Percentiles rank a stretch among this genome's conserved stretches.
These are phyloP conservation scores for Dioscorea alata DNA, from an alignment of 106 monocot genomes.

Conservation along the genomic window DNA sequence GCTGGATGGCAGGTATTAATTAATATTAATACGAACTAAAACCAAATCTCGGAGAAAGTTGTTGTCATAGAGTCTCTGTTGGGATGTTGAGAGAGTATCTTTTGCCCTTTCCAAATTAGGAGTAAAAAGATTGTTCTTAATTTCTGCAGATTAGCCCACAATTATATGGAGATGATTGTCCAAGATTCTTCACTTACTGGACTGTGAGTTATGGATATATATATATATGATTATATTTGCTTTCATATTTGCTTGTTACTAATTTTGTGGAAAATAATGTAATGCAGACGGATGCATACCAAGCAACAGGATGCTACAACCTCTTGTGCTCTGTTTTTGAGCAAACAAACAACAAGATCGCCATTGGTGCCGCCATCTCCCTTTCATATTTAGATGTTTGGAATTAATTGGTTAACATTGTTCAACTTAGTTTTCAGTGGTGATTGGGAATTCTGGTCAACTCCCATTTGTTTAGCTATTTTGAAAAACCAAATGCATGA, in stretches of 20 bases:
- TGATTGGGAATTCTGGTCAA: too few relatives aligned
- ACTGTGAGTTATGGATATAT: slow-evolving; percentile 43
- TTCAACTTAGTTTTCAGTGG: too few relatives aligned
- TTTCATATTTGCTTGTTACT: background rate
- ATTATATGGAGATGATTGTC: slow-evolving; percentile 71
- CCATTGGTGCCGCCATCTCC: slow-evolving; percentile 80
- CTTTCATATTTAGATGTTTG: too few relatives aligned
- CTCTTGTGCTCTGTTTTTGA: slow-evolving; percentile 81
- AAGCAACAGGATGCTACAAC: slow-evolving; percentile 84
- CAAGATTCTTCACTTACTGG: slow-evolving; percentile 99
- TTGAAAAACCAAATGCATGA: too few relatives aligned
- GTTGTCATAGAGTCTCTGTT: too few relatives aligned
- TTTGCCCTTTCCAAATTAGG: too few relatives aligned
- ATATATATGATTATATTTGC: background rate
- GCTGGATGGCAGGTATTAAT: slow-evolving; percentile 82
- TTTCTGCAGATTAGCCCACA: slow-evolving; percentile 76
- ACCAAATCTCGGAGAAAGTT: too few relatives aligned
- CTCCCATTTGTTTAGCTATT: too few relatives aligned
- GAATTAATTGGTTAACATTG: too few relatives aligned
- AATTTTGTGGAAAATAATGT: background rate
- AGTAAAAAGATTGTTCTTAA: too few relatives aligned
- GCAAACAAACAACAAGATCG: slow-evolving; percentile 69
- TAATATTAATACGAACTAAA: too few relatives aligned
- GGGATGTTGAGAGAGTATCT: too few relatives aligned
- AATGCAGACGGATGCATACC: slow-evolving; percentile 83